Evolutionary conservation across 495 filamentous ascomycete genomes (phyloP), one percentile per base, ranked within the genome.

Genomic region (Podospora conica): DNA sequence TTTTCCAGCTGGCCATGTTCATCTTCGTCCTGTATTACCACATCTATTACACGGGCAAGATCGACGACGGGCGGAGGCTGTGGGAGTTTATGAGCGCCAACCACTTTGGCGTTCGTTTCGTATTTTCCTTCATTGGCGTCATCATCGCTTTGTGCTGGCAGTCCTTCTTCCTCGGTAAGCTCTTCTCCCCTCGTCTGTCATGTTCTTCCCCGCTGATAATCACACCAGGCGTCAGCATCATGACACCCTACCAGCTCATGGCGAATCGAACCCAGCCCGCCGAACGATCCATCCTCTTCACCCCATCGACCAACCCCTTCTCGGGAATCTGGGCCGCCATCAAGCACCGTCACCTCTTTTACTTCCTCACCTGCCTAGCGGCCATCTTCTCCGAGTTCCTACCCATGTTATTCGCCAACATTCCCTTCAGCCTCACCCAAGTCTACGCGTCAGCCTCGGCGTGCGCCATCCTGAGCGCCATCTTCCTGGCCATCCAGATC

Each of bases 31-130:
- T 75, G 7, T 78, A 78, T 23, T 75, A 73, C 55, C 66, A 75
- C 55, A 69, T 70, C 58, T 77, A 79, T 61, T 66, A 75, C 60
- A 66, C 68, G 61, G 66, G 69, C 25, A 70, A 64, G n/a, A 55
- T 73, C 53, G 48, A 58, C 28, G 73, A 74, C 40, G 53, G 61
- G 10, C 71, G 73, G 5, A 58, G 56, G 28, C 64, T 79, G 12
- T 74, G 73, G 69, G 33, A 29, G 0, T 72, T 74, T 28, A 71
- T 78, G 67, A 74, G 73, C 61, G 58, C 66, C 40, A 71, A 75
- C 53, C 58, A 61, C n/a, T 77, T 79, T 66, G 77, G 76, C 20
- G 72, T 78, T 5, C 69, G 73, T n/a, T 79, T 78, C 53, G 57
- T 75, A 3, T 73, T 71, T 48, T 73, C 76, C 22, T 66, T 72